Conservation (phyloP, 441 rosid species). For the Manihot esculenta region DNA sequence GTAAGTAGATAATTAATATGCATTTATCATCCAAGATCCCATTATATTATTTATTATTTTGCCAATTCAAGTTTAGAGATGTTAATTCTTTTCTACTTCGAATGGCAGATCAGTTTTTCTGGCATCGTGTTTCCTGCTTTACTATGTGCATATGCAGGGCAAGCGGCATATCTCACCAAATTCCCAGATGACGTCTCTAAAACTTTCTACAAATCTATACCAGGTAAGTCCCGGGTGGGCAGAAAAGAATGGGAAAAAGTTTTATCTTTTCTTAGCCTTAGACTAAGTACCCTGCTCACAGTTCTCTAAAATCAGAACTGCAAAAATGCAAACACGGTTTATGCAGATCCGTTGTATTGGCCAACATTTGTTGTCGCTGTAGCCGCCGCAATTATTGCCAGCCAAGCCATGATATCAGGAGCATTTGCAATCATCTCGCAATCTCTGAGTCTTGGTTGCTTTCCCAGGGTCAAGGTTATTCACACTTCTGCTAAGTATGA, state of each 20-base stretch:
- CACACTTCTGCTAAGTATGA: slow-evolving; percentile 71
- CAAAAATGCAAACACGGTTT: background rate
- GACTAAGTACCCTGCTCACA: background rate
- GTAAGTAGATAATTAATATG: slow-evolving; percentile 27
- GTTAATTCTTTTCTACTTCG: background rate
- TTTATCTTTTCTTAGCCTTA: too few relatives aligned
- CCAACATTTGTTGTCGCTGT: slow-evolving; percentile 72
- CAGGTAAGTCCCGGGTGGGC: slow-evolving; percentile 36
- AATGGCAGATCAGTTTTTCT: slow-evolving; percentile 67
- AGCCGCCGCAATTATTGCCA: slow-evolving; percentile 62
- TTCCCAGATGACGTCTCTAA: slow-evolving; percentile 42
- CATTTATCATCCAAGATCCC: background rate
- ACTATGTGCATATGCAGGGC: slow-evolving; percentile 56
- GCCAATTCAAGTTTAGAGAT: background rate
- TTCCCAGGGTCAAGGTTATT: slow-evolving; percentile 72
- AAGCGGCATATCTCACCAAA: slow-evolving; percentile 70
- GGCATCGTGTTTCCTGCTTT: slow-evolving; percentile 51
- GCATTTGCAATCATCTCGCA: slow-evolving; percentile 69
- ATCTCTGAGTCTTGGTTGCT: slow-evolving; percentile 61
- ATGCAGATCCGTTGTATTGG: slow-evolving; percentile 66
- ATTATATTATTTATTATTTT: background rate
- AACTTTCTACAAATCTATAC: slow-evolving; percentile 65
- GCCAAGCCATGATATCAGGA: slow-evolving; percentile 88
- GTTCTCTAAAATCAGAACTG: background rate
- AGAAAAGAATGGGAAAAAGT: background rate